Base-by-base conservation (phyloP, 2,329 filamentous ascomycete species). In the Apiospora pterosperma region DNA sequence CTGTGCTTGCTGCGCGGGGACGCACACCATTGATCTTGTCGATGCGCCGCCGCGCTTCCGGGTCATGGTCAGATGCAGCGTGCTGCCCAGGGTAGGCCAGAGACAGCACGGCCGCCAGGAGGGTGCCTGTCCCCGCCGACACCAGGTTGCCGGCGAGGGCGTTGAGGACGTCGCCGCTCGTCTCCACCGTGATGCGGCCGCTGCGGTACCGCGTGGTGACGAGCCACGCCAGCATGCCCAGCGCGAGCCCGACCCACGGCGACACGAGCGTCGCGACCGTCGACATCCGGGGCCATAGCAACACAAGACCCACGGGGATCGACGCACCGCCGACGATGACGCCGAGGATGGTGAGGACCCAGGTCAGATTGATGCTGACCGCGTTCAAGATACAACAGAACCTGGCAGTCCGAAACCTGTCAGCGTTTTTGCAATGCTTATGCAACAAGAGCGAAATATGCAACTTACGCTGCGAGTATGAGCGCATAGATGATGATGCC, bases 291-390 rank as follows among this genome's bases (percentile, higher is more conserved):
- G 70, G 67, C 78, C 77, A 81, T n/a, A 77, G 69, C 4, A 80
- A 69, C 7, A 77, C 72, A 21, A 78, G 67, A 12, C 75, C 78
- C 1, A 79, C 74, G 0, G 76, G 77, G 3, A 77, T 72, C 0
- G 73, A 70, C 11, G 76, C 78, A 1, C 78, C 78, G 8, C 78
- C 78, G 12, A 80, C 75, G 16, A 80, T 76, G 12, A 79, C 72
- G 2, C 78, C 78, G 38, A 79, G 70, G 19, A 78, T 74, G 6
- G 76, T 78, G 7, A 81, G 67, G 1, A 80, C 67, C 77, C 78
- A 81, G 16, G 75, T 78, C 4, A 80, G 67, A 62, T 76, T 74
- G 23, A 80, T 71, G 11, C 69, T 71, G 3, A 72, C 76, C 2
- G 74, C 75, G 64, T 78, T 77, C n/a, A 79, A 69, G 28, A 79